Base-by-base conservation (phyloP, 192 early-diverging fungal species). In the Coemansia sp. region DNA sequence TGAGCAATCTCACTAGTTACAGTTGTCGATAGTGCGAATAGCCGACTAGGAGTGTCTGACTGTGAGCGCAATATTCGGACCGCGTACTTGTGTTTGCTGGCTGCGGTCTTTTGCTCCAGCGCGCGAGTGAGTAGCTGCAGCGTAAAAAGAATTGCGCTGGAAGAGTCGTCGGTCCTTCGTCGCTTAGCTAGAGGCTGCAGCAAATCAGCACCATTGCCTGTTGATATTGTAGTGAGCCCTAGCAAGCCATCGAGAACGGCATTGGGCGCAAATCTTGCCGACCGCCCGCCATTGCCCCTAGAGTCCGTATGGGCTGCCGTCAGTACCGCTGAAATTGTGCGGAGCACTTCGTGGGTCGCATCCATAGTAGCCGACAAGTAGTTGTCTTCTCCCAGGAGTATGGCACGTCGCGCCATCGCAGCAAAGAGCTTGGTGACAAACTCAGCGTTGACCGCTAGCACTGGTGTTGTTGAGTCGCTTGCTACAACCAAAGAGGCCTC, bases 391-490 rank as follows among this genome's bases (percentile, higher is more conserved):
- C 23, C 3, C 2, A 6, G 4, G 48, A 26, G 11, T 55, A 16
- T 13, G 13, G 55, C 36, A 2, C 36, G 20, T 2, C 23, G 34
- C 24, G 59, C 42, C 57, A 77, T 65, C 1, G 40, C 18, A n/a
- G 45, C 58, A n/a, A 72, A 62, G 23, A 65, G 39, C 8, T 14
- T 55, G 13, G 70, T 11, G 20, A 77, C 75, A 53, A 77, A 77
- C 37, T 16, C 14, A 0, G 23, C 3, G 42, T 72, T 68, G 18
- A 69, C 69, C 14, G 7, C 21, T 18, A 14, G 39, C 33, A 43
- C 35, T 2, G 36, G 24, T 5, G 51, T 26, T 26, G 11, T 5
- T 33, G 1, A 5, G 7, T 31, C 51, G 26, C 26, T 16, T 28
- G 14, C 51, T n/a, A 11, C 5, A 28, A 28, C 26, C 13, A 55